Percentiles rank a stretch among this genome's conserved stretches.
Evolutionary conservation across 2,329 filamentous ascomycete genomes (phyloP).

Genomic region (Aspergillus sp.): DNA sequence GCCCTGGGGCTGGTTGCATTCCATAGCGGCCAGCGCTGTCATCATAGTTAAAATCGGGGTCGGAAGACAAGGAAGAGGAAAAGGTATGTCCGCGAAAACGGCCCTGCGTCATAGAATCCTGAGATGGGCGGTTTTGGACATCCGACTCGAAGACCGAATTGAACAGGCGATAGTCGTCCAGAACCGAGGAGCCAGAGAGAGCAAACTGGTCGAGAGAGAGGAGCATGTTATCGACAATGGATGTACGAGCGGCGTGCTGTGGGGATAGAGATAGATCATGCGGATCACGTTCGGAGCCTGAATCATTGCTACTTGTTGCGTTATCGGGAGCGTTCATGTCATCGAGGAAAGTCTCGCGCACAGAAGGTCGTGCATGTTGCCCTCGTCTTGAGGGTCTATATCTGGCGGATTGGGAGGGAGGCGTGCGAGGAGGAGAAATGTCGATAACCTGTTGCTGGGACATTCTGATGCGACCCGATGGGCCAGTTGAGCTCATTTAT

Average conservation of each 20-base stretch:
- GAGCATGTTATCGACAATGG: conserved; percentile 93
- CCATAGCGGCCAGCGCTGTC: conserved; percentile 37
- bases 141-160: conserved; percentile 40
- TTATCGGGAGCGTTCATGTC: conserved; percentile 27
- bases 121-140: conserved; percentile 23
- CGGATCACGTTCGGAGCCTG: conserved; percentile 37
- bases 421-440: conserved; percentile 37
- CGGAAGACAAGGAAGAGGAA: conserved; percentile 56
- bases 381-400: conserved; percentile 25
- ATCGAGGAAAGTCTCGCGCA: conserved; percentile 39
- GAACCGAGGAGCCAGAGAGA: conserved; percentile 23
- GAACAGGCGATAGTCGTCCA: conserved; percentile 34
- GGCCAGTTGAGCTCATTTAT: conserved; percentile 10
- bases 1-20: conserved; percentile 43
- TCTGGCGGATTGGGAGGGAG: conserved; percentile 30
- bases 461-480: conserved; percentile 17
- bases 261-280: conserved; percentile 82
- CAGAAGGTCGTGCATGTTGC: conserved; percentile 26
- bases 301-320: conserved; percentile 28
- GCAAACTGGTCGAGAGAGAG: conserved; percentile 84
- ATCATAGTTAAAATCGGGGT: conserved; percentile 44
- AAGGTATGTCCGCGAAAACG: conserved; percentile 56
- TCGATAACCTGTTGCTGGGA: conserved; percentile 22
- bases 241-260: conserved; percentile 75
- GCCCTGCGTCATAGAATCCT: conserved; percentile 25